A percentile compares a stretch with the other conserved stretches of the same genome.
Evolutionary conservation across 176 grass and related monocot species (phyloP).

Genomic region (Carex littledalei): DNA sequence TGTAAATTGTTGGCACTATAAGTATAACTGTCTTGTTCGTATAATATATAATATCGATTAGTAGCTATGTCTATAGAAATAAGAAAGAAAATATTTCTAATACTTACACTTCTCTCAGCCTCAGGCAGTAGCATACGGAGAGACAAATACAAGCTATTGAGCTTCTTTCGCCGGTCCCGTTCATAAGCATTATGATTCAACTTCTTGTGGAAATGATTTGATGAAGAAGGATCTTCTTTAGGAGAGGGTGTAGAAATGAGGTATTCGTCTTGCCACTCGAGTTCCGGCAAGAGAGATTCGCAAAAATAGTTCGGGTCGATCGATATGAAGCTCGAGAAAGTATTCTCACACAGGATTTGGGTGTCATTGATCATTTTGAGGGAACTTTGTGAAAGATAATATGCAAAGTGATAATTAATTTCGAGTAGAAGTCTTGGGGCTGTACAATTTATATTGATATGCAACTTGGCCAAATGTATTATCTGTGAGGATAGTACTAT

Average conservation of each 20-base stretch:
- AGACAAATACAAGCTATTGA: constrained; percentile 72
- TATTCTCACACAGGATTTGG: constrained; percentile 26
- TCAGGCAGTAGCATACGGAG: constrained; percentile 65
- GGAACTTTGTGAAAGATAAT: background rate
- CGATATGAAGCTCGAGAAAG: constrained; percentile 43
- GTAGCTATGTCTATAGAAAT: background rate
- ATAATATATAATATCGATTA: background rate
- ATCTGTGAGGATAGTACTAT: background rate
- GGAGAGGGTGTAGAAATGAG: constrained; percentile 20
- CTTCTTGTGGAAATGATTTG: constrained; percentile 45
- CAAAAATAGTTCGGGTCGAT: constrained; percentile 37
- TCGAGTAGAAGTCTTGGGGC: background rate
- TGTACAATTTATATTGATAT: background rate
- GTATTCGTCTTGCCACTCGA: constrained; percentile 33
- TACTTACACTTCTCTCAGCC: constrained; percentile 44
- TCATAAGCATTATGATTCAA: constrained; percentile 85
- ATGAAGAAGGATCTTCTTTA: constrained; percentile 25
- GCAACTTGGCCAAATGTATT: background rate
- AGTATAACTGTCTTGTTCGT: background rate
- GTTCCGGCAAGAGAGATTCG: constrained; percentile 29
- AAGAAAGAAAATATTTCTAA: background rate
- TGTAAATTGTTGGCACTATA: too few species aligned
- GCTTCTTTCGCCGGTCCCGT: constrained; percentile 86
- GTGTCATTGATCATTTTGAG: background rate
- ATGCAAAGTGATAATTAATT: background rate